Evolutionary conservation across 352 stramenopile genomes (phyloP).

Genomic region (Phytophthora pinifolia): DNA sequence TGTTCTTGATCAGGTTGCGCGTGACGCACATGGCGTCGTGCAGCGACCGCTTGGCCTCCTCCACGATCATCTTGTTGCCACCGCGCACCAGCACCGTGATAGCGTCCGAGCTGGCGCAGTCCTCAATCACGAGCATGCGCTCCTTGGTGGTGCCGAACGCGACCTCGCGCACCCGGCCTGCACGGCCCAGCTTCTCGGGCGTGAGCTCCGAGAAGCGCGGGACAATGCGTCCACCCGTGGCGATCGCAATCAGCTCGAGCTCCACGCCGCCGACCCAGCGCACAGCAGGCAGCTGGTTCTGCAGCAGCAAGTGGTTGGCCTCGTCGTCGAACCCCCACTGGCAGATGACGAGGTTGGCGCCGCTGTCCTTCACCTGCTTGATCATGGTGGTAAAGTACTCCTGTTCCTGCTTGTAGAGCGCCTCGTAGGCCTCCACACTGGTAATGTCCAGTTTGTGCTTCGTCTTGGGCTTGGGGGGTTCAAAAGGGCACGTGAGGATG

Average conservation of each 20-base stretch:
- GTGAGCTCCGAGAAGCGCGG: constrained; percentile 98
- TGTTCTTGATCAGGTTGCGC: constrained; percentile 99
- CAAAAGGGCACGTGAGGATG: constrained; percentile 99
- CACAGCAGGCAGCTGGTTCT: constrained; percentile 97
- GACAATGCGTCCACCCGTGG: constrained; percentile 98
- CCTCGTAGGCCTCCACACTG: constrained; percentile 96
- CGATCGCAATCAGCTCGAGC: constrained; percentile 99
- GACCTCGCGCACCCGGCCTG: constrained; percentile 95
- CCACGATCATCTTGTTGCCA: constrained; percentile 99
- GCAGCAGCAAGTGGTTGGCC: constrained; percentile 98
- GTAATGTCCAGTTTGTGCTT: constrained; percentile 98
- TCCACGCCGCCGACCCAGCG: constrained; percentile 99
- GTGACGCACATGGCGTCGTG: constrained; percentile 99
- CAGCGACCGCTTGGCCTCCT: constrained; percentile 98
- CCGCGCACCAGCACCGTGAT: constrained; percentile 98
- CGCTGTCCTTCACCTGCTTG: constrained; percentile 98
- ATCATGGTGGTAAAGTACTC: constrained; percentile 99
- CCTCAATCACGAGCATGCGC: constrained; percentile 98
- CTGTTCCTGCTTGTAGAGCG: constrained; percentile 97
- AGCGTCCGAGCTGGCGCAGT: constrained; percentile 97
- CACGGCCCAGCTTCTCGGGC: constrained; percentile 96
- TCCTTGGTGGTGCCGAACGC: constrained; percentile 98
- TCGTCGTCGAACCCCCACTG: constrained; percentile 99
- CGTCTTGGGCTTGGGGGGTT: constrained; percentile 99
- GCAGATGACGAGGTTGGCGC: constrained; percentile 99